phyloP scores from a whole-genome alignment of 1,284 basidiomycete species.

The Ceratobasidium sp. region DNA sequence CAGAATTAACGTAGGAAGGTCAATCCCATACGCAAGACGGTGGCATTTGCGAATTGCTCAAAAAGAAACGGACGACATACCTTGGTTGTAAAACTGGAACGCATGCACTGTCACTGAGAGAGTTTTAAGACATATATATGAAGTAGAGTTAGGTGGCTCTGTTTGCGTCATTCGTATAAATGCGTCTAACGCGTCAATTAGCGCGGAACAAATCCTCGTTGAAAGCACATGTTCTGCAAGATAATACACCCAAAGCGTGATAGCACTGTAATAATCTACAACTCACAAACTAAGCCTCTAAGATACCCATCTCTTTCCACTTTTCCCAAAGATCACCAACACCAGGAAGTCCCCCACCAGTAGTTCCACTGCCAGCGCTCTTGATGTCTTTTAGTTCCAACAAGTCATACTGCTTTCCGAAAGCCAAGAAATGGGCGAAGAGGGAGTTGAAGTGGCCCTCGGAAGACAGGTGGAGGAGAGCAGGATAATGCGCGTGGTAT shows the following conservation, averaged over 20 bases:
- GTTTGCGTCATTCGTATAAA: background rate
- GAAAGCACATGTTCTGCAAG: constrained; percentile 24
- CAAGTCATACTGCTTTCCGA: constrained; percentile 81
- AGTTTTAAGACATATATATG: no score
- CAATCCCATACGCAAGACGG: no score
- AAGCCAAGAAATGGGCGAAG: constrained; percentile 69
- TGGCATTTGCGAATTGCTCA: no score
- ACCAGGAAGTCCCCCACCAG: constrained; percentile 65
- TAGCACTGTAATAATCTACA: background rate
- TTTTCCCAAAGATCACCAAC: constrained; percentile 89
- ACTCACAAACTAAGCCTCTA: constrained; percentile 57
- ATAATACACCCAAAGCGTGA: constrained; percentile 25
- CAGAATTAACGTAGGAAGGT: background rate
- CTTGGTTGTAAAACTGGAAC: no score
- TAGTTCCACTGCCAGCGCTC: constrained; percentile 37
- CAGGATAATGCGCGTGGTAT: constrained; percentile 93
- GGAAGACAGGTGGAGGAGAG: constrained; percentile 87
- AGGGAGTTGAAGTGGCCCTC: constrained; percentile 70
- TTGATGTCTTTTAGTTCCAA: constrained; percentile 64
- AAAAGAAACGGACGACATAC: no score
- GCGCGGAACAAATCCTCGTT: background rate
- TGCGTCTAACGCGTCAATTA: background rate
- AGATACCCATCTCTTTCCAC: constrained; percentile 85
- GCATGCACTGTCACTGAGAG: no score
- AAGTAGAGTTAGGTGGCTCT: no score